Conservation (phyloP, 1,284 basidiomycete genomes). For the Lignosus rhinocerotis region DNA sequence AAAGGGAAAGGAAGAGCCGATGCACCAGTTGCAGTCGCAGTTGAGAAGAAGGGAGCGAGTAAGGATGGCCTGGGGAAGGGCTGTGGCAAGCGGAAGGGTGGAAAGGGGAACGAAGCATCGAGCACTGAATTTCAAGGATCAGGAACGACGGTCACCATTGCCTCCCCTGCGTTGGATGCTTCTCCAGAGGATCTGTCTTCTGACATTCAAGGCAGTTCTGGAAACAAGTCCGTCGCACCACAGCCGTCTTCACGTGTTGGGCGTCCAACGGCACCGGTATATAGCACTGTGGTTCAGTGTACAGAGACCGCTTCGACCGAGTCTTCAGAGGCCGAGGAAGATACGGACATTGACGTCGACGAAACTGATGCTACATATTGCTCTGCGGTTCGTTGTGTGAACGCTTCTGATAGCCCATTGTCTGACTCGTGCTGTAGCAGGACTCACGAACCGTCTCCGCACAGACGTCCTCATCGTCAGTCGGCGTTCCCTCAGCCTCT, state of each 20-base stretch:
- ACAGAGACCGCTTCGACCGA: too few relatives aligned
- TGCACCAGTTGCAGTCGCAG: too few relatives aligned
- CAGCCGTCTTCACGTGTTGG: too few relatives aligned
- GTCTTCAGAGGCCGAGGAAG: too few relatives aligned
- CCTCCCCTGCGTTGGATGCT: too few relatives aligned
- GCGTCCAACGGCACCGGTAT: too few relatives aligned
- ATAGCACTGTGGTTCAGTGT: too few relatives aligned
- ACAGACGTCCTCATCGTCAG: conserved; percentile 4
- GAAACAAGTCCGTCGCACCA: too few relatives aligned
- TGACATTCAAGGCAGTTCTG: too few relatives aligned
- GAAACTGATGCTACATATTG: conserved; percentile 2
- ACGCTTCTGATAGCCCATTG: background rate
- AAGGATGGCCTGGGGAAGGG: background rate
- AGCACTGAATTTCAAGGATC: background rate
- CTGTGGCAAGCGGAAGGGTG: background rate
- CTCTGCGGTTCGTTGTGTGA: conserved; percentile 2
- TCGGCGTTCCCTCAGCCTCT: background rate
- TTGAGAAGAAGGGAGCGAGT: background rate
- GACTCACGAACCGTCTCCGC: background rate
- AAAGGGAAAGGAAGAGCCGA: background rate
- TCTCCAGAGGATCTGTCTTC: too few relatives aligned
- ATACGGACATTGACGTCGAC: background rate
- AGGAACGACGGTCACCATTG: too few relatives aligned
- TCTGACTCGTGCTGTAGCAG: background rate
- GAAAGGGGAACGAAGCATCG: background rate